Percentiles rank a stretch among this genome's conserved stretches.
phyloP scores from a whole-genome alignment of 768 basidiomycete genomes.

The Lactarius pseudohatsudake region DNA sequence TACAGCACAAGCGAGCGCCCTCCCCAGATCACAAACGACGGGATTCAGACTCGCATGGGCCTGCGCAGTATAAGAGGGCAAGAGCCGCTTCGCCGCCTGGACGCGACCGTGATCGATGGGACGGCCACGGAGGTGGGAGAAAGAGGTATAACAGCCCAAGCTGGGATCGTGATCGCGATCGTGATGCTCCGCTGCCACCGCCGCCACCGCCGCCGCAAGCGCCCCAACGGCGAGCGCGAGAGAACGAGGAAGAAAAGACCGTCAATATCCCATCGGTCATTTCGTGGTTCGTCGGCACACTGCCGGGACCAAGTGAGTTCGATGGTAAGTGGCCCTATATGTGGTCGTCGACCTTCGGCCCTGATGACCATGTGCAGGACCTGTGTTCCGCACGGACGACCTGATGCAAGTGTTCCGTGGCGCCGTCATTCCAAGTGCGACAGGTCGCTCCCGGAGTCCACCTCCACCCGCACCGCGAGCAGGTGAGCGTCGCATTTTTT shows the following conservation, averaged over 20 bases:
- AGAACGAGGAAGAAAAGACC: constrained; percentile 48
- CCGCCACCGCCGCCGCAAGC: constrained; percentile 36
- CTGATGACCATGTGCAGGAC: constrained; percentile 52
- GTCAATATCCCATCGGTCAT: constrained; percentile 51
- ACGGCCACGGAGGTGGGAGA: constrained; percentile 38
- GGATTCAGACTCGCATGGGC: constrained; percentile 42
- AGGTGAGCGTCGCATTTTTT: constrained; percentile 37
- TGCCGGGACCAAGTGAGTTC: constrained; percentile 73
- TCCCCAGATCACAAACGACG: constrained; percentile 43
- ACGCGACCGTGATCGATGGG: constrained; percentile 48
- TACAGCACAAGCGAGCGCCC: constrained; percentile 35
- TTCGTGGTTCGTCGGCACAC: constrained; percentile 79
- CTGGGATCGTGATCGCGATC: constrained; percentile 49
- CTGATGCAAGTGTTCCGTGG: constrained; percentile 82
- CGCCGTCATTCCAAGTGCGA: constrained; percentile 71
- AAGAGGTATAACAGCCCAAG: constrained; percentile 44
- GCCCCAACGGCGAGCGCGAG: constrained; percentile 37
- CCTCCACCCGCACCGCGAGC: constrained; percentile 49
- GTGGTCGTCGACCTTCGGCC: constrained; percentile 9
- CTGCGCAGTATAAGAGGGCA: constrained; percentile 45
- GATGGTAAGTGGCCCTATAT: constrained; percentile 63
- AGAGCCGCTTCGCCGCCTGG: constrained; percentile 51
- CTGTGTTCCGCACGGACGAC: constrained; percentile 87
- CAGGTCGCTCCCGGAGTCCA: constrained; percentile 50
- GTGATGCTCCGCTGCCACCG: constrained; percentile 35